Percentiles rank a stretch among this genome's conserved stretches.
phyloP scores from a whole-genome alignment of 148 eudicot species.

The Silene latifolia region DNA sequence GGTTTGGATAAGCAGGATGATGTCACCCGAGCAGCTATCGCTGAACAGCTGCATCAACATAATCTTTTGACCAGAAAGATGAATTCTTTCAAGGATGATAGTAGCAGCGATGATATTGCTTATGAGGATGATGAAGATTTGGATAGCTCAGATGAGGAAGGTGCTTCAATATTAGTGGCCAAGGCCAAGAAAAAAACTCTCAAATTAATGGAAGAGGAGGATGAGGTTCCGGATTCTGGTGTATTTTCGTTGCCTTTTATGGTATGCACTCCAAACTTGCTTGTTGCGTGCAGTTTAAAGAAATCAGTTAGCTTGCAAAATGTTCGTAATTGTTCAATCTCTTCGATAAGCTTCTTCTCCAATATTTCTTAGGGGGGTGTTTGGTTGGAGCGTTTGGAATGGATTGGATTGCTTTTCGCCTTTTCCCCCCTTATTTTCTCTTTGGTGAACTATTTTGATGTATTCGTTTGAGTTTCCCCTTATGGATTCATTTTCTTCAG shows the following conservation, averaged over 20 bases:
- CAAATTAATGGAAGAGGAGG: conserved; percentile 56
- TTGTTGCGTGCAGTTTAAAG: not conserved
- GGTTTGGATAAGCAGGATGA: conserved; percentile 84
- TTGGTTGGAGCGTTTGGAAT: no score
- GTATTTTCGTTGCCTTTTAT: conserved; percentile 87
- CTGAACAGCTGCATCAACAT: conserved; percentile 74
- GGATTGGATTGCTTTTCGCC: no score
- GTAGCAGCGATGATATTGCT: conserved; percentile 55
- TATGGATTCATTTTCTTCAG: no score
- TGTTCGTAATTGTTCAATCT: no score
- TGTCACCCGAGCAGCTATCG: conserved; percentile 81
- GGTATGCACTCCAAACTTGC: conserved; percentile 41
- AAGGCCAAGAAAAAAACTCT: conserved; percentile 80
- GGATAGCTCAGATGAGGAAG: conserved; percentile 53
- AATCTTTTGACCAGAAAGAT: conserved; percentile 81
- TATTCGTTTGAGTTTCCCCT: no score
- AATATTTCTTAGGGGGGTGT: no score
- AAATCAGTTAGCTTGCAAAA: no score
- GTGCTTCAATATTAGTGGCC: conserved; percentile 46
- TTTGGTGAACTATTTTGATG: no score
- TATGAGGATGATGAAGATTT: conserved; percentile 59
- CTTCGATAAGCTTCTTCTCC: no score
- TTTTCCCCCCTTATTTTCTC: no score
- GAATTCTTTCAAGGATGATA: conserved; percentile 67
- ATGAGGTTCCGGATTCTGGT: conserved; percentile 74